phyloP scores from a whole-genome alignment of 1,139 yeast genomes.

The Debaryomyces psychrophilus region DNA sequence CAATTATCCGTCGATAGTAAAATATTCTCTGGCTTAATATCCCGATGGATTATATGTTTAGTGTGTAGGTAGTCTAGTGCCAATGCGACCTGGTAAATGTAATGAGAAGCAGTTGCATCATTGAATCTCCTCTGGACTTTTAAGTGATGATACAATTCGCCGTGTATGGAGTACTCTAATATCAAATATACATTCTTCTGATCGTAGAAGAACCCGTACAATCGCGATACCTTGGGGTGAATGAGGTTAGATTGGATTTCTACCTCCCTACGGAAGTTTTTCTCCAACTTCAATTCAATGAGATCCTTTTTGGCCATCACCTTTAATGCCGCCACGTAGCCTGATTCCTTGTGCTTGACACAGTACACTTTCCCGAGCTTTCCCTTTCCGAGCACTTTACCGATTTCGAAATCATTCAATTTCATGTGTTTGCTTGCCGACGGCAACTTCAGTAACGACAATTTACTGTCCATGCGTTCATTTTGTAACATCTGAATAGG shows the following conservation, averaged over 20 bases:
- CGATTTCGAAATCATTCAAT: slow-evolving; percentile 79
- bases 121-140: slow-evolving; percentile 67
- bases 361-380: slow-evolving; percentile 92
- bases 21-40: slow-evolving; percentile 90
- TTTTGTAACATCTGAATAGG: not conserved
- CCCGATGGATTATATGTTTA: slow-evolving; percentile 84
- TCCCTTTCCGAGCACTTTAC: slow-evolving; percentile 88
- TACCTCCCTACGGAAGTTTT: slow-evolving; percentile 86
- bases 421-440: slow-evolving; percentile 17
- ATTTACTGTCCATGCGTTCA: slow-evolving; percentile 2
- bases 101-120: slow-evolving; percentile 74
- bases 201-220: slow-evolving; percentile 88
- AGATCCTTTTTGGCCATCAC: slow-evolving; percentile 86
- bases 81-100: slow-evolving; percentile 79
- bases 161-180: slow-evolving; percentile 82
- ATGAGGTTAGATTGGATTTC: slow-evolving; percentile 81
- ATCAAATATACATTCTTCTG: slow-evolving; percentile 76
- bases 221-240: slow-evolving; percentile 77
- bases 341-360: slow-evolving; percentile 73
- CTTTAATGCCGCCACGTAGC: slow-evolving; percentile 85
- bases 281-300: slow-evolving; percentile 75
- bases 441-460: slow-evolving; percentile 4
- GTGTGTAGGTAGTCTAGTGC: slow-evolving; percentile 78
- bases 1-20: slow-evolving; percentile 71
- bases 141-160: slow-evolving; percentile 80